These are phyloP conservation scores for Yamadazyma taylorii DNA, from an alignment of 1,139 yeast genomes.

Conservation along the genomic window DNA sequence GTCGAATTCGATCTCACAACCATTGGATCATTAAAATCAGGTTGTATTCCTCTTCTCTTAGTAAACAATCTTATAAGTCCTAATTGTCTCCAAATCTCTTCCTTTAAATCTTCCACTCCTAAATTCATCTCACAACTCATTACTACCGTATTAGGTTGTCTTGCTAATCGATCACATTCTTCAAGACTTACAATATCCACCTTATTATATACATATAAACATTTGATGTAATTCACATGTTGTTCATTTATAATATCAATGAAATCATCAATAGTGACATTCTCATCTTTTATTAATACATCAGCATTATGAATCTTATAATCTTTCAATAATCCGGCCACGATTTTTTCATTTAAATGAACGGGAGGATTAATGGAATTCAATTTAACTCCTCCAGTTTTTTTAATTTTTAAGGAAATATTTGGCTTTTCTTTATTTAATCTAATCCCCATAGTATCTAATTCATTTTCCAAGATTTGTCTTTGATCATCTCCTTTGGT, in stretches of 20 bases:
- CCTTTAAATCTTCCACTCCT: conserved; percentile 84
- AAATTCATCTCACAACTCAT: conserved; percentile 88
- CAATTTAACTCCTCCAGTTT: conserved; percentile 88
- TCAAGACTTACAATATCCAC: conserved; percentile 93
- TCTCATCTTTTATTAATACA: conserved; percentile 84
- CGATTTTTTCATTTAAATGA: conserved; percentile 76
- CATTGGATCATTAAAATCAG: conserved; percentile 85
- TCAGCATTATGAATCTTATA: conserved; percentile 93
- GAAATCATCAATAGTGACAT: conserved; percentile 89
- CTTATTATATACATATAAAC: conserved; percentile 92
- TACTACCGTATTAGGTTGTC: conserved; percentile 89
- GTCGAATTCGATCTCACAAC: conserved; percentile 81
- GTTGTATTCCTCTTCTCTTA: conserved; percentile 74
- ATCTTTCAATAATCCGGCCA: conserved; percentile 74
- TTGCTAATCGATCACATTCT: conserved; percentile 88
- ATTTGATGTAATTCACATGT: conserved; percentile 85
- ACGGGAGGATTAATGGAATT: conserved; percentile 82
- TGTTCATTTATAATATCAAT: conserved; percentile 88
- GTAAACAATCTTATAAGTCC: conserved; percentile 81
- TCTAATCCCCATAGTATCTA: conserved; percentile 92
- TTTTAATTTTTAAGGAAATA: conserved; percentile 72
- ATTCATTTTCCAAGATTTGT: conserved; percentile 79
- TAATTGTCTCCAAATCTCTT: conserved; percentile 89
- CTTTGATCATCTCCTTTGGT: conserved; percentile 91
- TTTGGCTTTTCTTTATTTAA: conserved; percentile 82